phyloP scores from a whole-genome alignment of 1,284 basidiomycete species.

The Cutaneotrichosporon sp. region DNA sequence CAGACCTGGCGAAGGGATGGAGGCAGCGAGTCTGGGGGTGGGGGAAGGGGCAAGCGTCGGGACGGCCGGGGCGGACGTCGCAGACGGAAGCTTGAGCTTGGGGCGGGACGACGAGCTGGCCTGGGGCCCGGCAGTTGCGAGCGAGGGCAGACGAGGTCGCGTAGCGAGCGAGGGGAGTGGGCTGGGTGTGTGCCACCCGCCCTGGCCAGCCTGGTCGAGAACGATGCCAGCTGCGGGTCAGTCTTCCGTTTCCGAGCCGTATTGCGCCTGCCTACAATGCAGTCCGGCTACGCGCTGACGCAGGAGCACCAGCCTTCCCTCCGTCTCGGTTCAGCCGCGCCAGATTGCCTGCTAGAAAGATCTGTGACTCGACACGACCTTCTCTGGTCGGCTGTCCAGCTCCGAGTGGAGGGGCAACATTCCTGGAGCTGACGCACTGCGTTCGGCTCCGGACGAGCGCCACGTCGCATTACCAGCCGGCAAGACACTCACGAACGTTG shows the following conservation, averaged over 20 bases:
- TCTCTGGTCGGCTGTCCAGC: background rate
- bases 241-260: background rate
- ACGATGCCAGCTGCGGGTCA: constrained; percentile 42
- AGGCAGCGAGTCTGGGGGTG: background rate
- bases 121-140: constrained; percentile 20
- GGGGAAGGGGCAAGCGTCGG: background rate
- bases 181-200: constrained; percentile 46
- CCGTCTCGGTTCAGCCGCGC: background rate
- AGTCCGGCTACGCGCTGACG: no score
- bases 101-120: constrained; percentile 35
- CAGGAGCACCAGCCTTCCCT: no score
- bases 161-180: constrained; percentile 16
- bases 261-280: no score
- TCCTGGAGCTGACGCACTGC: background rate
- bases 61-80: constrained; percentile 1
- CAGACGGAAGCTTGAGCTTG: constrained; percentile 26
- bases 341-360: background rate
- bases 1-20: background rate
- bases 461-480: background rate
- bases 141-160: constrained; percentile 13
- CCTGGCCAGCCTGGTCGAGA: constrained; percentile 47
- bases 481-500: constrained; percentile 51
- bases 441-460: background rate
- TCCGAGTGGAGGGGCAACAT: background rate
- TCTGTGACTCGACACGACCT: background rate